Evolutionary conservation across 805 yeast species (phyloP).

Genomic region (Myxozyma udenii): DNA sequence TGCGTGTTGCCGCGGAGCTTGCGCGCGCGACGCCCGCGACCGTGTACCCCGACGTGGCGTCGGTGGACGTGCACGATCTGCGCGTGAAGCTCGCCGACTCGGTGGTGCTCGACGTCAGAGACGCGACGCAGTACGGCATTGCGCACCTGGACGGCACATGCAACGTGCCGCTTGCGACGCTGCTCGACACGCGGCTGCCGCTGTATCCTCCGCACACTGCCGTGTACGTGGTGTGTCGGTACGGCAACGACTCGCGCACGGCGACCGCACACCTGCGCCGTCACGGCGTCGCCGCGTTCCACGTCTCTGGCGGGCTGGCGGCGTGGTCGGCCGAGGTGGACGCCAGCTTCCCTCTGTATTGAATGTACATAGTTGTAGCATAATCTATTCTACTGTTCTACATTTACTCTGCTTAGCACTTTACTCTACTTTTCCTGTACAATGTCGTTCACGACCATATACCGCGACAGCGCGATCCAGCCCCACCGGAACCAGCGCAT

Average conservation of each 20-base stretch:
- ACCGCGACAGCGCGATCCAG: conserved; percentile 76
- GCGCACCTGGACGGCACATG: conserved; percentile 56
- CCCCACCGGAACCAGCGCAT: conserved; percentile 94
- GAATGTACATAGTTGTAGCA: too few species aligned
- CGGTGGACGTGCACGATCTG: neutral
- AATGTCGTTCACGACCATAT: conserved; percentile 72
- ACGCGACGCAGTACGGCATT: conserved; percentile 69
- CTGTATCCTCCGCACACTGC: conserved; percentile 20
- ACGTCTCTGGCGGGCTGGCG: conserved; percentile 74
- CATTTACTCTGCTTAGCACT: too few species aligned
- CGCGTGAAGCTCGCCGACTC: neutral
- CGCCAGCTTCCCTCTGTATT: conserved; percentile 60
- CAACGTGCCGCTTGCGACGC: conserved; percentile 60
- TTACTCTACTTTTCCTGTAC: too few species aligned
- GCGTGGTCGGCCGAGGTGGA: conserved; percentile 66
- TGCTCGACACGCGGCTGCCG: conserved; percentile 37
- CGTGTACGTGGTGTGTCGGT: conserved; percentile 71
- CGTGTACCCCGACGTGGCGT: neutral
- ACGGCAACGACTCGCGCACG: conserved; percentile 85
- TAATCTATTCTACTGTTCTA: too few species aligned
- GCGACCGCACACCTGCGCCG: conserved; percentile 61
- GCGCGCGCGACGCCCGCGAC: neutral
- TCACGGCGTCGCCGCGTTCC: conserved; percentile 55
- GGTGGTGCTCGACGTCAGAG: conserved; percentile 70
- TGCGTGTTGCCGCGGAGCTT: neutral